These are phyloP conservation scores for Scytalidium lignicola DNA, from an alignment of 2,329 filamentous ascomycete genomes.

Conservation along the genomic window DNA sequence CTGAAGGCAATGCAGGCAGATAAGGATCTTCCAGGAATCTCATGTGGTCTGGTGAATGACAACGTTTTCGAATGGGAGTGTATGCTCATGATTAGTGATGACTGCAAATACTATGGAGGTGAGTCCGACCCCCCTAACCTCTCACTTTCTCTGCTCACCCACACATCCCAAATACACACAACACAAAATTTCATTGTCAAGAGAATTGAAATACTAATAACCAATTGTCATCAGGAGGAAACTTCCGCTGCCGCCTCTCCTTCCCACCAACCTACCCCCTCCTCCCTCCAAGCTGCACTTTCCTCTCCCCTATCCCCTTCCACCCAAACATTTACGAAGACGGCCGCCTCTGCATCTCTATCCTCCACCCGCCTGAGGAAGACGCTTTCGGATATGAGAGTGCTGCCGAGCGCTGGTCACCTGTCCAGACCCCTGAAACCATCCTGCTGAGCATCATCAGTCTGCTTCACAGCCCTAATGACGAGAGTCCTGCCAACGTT, in stretches of 20 bases:
- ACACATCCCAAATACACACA: too few relatives aligned
- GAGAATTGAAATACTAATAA: neutral
- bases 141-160: conserved; percentile 1
- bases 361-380: conserved; percentile 90
- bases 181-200: too few relatives aligned
- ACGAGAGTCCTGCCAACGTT: conserved; percentile 91
- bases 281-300: conserved; percentile 82
- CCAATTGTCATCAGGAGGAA: conserved; percentile 59
- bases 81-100: conserved; percentile 94
- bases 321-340: conserved; percentile 90
- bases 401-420: conserved; percentile 86
- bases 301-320: conserved; percentile 77
- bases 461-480: conserved; percentile 87
- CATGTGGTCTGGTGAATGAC: conserved; percentile 79
- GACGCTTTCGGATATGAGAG: conserved; percentile 92
- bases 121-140: conserved; percentile 25
- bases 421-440: conserved; percentile 91
- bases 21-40: conserved; percentile 91
- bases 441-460: conserved; percentile 90
- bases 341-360: conserved; percentile 92
- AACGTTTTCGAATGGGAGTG: conserved; percentile 98
- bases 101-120: conserved; percentile 88
- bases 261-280: conserved; percentile 87
- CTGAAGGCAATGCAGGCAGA: conserved; percentile 91
- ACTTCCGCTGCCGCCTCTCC: conserved; percentile 78